Percentiles rank a stretch among this genome's conserved stretches.
These are phyloP conservation scores for Cucurbitaria berberidis DNA, from an alignment of 2,329 filamentous ascomycete genomes.

Conservation along the genomic window DNA sequence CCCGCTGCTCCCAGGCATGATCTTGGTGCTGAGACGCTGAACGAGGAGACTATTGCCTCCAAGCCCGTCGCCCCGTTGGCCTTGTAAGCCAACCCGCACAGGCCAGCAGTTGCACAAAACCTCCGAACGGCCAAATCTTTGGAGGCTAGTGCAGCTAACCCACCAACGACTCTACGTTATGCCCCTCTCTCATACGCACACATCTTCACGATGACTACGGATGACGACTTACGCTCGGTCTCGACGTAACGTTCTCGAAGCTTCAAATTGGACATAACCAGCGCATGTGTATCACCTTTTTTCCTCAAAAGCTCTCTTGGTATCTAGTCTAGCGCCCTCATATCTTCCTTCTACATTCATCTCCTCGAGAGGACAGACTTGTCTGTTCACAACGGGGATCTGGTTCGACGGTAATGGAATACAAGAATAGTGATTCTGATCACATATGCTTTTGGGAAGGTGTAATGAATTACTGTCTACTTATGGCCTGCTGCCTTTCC, in stretches of 20 bases:
- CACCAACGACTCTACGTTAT: background rate
- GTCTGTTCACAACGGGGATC: constrained; percentile 23
- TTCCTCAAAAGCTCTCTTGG: constrained; percentile 34
- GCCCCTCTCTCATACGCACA: constrained; percentile 14
- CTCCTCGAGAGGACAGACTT: constrained; percentile 9
- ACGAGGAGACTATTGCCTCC: constrained; percentile 9
- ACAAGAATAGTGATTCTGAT: constrained; percentile 22
- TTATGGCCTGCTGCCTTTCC: background rate
- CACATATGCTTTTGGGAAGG: constrained; percentile 20
- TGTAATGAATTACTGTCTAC: constrained; percentile 24
- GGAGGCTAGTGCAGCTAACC: background rate
- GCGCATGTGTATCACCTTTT: constrained; percentile 30
- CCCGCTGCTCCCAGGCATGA: constrained; percentile 24
- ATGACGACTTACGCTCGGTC: constrained; percentile 28
- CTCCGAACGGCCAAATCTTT: background rate
- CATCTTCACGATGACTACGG: constrained; percentile 30
- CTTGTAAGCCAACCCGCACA: constrained; percentile 21
- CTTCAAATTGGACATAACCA: constrained; percentile 36
- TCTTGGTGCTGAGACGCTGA: constrained; percentile 11
- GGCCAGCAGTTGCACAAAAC: background rate
- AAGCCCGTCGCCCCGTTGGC: constrained; percentile 36
- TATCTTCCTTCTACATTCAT: constrained; percentile 21
- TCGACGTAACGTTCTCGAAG: constrained; percentile 27
- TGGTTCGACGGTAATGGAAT: constrained; percentile 18
- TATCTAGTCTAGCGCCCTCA: constrained; percentile 31